phyloP scores from a whole-genome alignment of 176 grass and related monocot genomes.

The Musa schizocarpa region DNA sequence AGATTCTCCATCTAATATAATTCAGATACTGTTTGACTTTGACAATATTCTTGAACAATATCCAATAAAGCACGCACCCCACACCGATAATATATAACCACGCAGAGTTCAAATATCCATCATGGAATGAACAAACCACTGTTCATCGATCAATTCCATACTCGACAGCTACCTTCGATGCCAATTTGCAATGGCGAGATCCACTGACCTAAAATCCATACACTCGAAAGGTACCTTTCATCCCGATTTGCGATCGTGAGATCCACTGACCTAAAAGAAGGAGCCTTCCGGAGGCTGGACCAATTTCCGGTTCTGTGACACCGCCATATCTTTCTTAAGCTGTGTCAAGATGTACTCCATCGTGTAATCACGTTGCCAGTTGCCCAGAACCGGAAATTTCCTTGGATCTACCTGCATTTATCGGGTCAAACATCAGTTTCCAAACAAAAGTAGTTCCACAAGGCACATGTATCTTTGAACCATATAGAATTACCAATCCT shows the following conservation, averaged over 20 bases:
- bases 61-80: no score
- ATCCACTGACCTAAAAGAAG: not conserved
- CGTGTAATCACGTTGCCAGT: constrained; percentile 14
- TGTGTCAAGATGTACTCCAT: constrained; percentile 16
- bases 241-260: not conserved
- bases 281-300: constrained; percentile 3
- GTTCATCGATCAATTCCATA: not conserved
- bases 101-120: not conserved
- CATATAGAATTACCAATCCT: not conserved
- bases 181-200: not conserved
- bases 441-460: not conserved
- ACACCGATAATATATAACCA: not conserved
- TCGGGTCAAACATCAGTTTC: not conserved
- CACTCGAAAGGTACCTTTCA: not conserved
- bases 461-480: not conserved
- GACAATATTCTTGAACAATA: no score
- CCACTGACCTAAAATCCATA: not conserved
- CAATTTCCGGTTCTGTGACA: constrained; percentile 7
- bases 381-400: constrained; percentile 7
- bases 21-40: no score
- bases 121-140: not conserved
- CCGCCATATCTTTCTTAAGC: constrained; percentile 4
- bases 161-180: not conserved
- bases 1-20: no score
- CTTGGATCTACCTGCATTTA: constrained; percentile 15